phyloP scores from a whole-genome alignment of 768 basidiomycete genomes.

The Pisolithus orientalis region DNA sequence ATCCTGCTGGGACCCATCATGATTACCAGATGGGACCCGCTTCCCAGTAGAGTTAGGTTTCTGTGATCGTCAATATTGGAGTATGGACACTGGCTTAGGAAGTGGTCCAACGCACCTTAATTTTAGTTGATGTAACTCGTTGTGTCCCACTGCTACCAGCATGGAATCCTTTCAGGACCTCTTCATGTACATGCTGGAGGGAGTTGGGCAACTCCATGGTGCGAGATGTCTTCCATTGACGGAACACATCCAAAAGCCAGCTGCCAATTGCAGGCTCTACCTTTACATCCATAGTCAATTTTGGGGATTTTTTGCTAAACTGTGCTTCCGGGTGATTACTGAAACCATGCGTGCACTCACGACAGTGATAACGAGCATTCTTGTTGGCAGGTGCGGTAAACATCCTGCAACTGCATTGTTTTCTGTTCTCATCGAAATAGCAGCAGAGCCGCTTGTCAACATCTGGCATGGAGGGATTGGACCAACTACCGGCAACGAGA shows the following conservation, averaged over 20 bases:
- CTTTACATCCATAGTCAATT: background rate
- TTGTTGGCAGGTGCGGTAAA: background rate
- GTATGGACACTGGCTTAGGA: background rate
- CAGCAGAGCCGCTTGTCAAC: background rate
- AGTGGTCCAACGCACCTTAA: background rate
- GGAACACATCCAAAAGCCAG: background rate
- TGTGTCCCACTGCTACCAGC: background rate
- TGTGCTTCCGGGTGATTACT: conserved; percentile 1
- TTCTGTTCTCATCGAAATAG: background rate
- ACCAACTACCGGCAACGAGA: background rate
- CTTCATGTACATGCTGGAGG: background rate
- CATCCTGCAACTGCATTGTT: background rate
- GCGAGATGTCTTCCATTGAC: background rate
- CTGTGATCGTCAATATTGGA: background rate
- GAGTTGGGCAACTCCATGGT: background rate
- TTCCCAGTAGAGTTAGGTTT: background rate
- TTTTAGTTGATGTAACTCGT: background rate
- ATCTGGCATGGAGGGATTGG: background rate
- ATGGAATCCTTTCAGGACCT: background rate
- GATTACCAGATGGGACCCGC: background rate
- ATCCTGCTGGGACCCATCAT: background rate
- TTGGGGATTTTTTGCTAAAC: background rate
- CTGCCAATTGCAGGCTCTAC: background rate
- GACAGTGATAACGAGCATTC: background rate
- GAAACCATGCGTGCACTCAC: conserved; percentile 1